Evolutionary conservation across 257 asterid genomes (phyloP), one percentile per base, ranked within the genome.

Genomic region (Petrea volubilis): DNA sequence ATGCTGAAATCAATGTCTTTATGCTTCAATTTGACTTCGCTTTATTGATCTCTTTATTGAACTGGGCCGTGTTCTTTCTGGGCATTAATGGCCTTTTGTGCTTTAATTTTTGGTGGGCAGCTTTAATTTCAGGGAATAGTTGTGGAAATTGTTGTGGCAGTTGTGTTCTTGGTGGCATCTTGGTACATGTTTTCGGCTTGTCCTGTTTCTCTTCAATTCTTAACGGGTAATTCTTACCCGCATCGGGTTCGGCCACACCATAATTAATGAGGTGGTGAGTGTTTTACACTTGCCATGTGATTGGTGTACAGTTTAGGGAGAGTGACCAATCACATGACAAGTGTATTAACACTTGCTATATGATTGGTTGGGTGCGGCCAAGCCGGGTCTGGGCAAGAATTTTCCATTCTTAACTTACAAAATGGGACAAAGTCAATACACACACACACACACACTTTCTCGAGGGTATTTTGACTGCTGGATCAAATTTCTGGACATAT

Each of bases 111-210:
- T 68, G 34, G 36, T 27, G 72, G 61, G 62, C 60, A 11, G 27
- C 77, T 68, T 67, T 76, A 43, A 70, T 75, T 78, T 82, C 75
- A 68, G 75, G 58, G 72, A 38, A 21, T 24, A 43, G 33, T n/a
- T 67, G 33, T 61, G 70, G 63, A 21, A 56, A 31, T 46, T 47
- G 77, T 70, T 68, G 49, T 27, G 25, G 47, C 55, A 65, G 50
- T 72, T 27, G 64, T 67, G 27, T 65, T 72, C 21, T 64, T n/a
- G 64, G 34, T 52, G 53, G 60, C 36, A 6, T 21, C 40, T 9
- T 71, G 44, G 24, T 70, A 56, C 63, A 53, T 63, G 69, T 38
- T 51, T 64, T 67, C 61, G 27, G 63, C 58, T 38, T 38, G 5
- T 47, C 51, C 7, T 72, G 67, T 29, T 72, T 73, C 5, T 63